Percentiles rank a stretch among this genome's conserved stretches.
These are phyloP conservation scores for Penicillium soppii DNA, from an alignment of 495 filamentous ascomycete species.

Conservation along the genomic window DNA sequence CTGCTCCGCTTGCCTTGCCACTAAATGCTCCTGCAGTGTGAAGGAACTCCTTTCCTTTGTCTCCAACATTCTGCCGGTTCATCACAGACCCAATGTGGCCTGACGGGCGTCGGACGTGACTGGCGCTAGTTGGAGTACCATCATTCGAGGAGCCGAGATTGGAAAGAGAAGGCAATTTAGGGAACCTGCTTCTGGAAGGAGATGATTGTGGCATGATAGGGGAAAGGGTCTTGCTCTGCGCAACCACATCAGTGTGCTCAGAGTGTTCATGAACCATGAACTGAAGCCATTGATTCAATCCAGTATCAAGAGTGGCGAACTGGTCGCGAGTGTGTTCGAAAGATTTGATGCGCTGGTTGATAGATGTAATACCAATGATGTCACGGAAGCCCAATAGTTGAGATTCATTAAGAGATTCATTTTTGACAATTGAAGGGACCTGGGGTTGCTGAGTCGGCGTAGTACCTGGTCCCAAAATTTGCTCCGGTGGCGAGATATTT, in stretches of 20 bases:
- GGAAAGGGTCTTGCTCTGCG: slow-evolving; percentile 31
- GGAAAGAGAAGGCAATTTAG: slow-evolving; percentile 39
- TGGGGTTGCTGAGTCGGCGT: not conserved
- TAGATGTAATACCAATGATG: slow-evolving; percentile 62
- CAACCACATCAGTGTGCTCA: slow-evolving; percentile 48
- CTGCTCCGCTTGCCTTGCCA: slow-evolving; percentile 70
- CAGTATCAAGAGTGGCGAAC: slow-evolving; percentile 69
- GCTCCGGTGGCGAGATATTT: slow-evolving; percentile 16
- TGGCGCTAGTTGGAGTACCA: slow-evolving; percentile 32
- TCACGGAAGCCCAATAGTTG: slow-evolving; percentile 64
- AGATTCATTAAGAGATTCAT: slow-evolving; percentile 25
- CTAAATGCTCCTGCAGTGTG: slow-evolving; percentile 73
- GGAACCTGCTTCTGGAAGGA: slow-evolving; percentile 46
- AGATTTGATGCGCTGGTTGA: slow-evolving; percentile 63
- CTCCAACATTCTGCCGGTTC: slow-evolving; percentile 53
- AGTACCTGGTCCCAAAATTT: slow-evolving; percentile 13
- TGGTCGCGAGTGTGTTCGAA: slow-evolving; percentile 69
- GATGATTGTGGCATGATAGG: slow-evolving; percentile 29
- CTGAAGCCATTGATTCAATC: slow-evolving; percentile 71
- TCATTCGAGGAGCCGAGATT: slow-evolving; percentile 45
- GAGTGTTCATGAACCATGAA: slow-evolving; percentile 48
- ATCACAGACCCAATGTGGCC: slow-evolving; percentile 39
- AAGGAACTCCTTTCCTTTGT: slow-evolving; percentile 81
- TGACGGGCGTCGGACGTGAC: slow-evolving; percentile 36
- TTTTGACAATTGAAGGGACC: not conserved